Conservation (phyloP, 2,329 filamentous ascomycete genomes). For the Elsinoe perseae region DNA sequence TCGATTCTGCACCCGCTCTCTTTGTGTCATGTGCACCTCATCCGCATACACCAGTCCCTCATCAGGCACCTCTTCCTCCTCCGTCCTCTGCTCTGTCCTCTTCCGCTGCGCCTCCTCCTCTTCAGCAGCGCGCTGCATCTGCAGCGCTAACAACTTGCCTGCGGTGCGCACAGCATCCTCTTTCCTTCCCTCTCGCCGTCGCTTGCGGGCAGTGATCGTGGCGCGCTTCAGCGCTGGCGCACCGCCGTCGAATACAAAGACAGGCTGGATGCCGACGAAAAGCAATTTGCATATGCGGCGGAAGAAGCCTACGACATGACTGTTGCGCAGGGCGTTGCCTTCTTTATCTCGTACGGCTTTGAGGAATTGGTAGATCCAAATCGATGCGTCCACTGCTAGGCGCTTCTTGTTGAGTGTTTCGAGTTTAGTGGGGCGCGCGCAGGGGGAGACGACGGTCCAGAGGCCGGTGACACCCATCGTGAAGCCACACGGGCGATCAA, state of each 20-base stretch:
- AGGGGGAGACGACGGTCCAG: slow-evolving; percentile 93
- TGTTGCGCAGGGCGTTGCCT: slow-evolving; percentile 91
- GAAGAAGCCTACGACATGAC: slow-evolving; percentile 95
- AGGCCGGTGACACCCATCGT: slow-evolving; percentile 94
- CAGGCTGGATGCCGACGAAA: slow-evolving; percentile 90
- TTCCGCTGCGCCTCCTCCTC: slow-evolving; percentile 68
- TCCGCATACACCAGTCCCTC: slow-evolving; percentile 80
- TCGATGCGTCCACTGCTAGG: slow-evolving; percentile 92
- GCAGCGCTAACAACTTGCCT: slow-evolving; percentile 81
- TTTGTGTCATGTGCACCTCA: slow-evolving; percentile 72
- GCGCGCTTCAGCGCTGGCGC: slow-evolving; percentile 85
- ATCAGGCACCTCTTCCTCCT: slow-evolving; percentile 58
- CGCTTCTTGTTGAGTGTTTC: slow-evolving; percentile 94
- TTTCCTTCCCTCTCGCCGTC: slow-evolving; percentile 73
- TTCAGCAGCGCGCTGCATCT: slow-evolving; percentile 85
- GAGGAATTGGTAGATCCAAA: slow-evolving; percentile 99
- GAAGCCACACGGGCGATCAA: neutral
- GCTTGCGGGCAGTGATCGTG: slow-evolving; percentile 73
- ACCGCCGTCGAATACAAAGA: slow-evolving; percentile 97
- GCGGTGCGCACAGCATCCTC: slow-evolving; percentile 92
- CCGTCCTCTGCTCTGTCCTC: slow-evolving; percentile 25
- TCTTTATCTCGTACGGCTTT: slow-evolving; percentile 98
- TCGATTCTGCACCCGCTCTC: slow-evolving; percentile 65
- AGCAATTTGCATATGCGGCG: slow-evolving; percentile 95
- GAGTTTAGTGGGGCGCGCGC: slow-evolving; percentile 89